Evolutionary conservation across 2,329 filamentous ascomycete species (phyloP).

Genomic region (Pyrenophora teres): DNA sequence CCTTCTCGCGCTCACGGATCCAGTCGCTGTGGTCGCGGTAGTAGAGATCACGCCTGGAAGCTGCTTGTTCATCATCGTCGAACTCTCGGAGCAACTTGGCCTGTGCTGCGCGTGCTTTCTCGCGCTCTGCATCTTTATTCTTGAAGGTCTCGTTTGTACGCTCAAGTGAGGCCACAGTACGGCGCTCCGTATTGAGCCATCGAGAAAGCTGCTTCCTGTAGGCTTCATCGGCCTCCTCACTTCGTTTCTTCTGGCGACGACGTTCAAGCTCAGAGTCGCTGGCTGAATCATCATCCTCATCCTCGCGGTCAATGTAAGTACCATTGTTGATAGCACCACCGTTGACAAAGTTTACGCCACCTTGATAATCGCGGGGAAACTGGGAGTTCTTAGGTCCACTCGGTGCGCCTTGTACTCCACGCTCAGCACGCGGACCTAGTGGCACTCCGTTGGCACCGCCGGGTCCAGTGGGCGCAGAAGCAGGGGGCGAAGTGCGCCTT

Average conservation of each 20-base stretch:
- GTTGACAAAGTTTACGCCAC: slow-evolving; percentile 81
- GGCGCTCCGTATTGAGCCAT: slow-evolving; percentile 88
- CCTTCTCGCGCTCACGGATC: slow-evolving; percentile 77
- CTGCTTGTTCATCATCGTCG: slow-evolving; percentile 85
- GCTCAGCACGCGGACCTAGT: slow-evolving; percentile 68
- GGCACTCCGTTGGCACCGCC: slow-evolving; percentile 74
- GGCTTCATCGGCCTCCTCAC: slow-evolving; percentile 76
- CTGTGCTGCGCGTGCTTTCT: slow-evolving; percentile 68
- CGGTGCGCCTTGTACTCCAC: slow-evolving; percentile 73
- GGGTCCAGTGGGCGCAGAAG: slow-evolving; percentile 63
- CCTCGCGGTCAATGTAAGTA: slow-evolving; percentile 65
- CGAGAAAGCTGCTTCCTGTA: slow-evolving; percentile 86
- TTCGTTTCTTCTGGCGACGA: slow-evolving; percentile 70
- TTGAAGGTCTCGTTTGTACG: slow-evolving; percentile 81
- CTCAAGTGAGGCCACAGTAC: slow-evolving; percentile 80
- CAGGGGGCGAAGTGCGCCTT: slow-evolving; percentile 69
- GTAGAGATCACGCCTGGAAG: slow-evolving; percentile 75
- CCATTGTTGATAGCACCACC: slow-evolving; percentile 69
- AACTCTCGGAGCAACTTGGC: slow-evolving; percentile 77
- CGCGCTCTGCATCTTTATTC: slow-evolving; percentile 69
- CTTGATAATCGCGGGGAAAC: slow-evolving; percentile 73
- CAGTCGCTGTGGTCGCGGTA: slow-evolving; percentile 85
- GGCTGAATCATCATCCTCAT: slow-evolving; percentile 79
- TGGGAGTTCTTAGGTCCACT: slow-evolving; percentile 71
- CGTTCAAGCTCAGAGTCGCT: slow-evolving; percentile 84